A percentile compares a stretch with the other conserved stretches of the same genome.
phyloP scores from a whole-genome alignment of 2,329 filamentous ascomycete genomes.

The Ceratocystiopsis brevicomis region DNA sequence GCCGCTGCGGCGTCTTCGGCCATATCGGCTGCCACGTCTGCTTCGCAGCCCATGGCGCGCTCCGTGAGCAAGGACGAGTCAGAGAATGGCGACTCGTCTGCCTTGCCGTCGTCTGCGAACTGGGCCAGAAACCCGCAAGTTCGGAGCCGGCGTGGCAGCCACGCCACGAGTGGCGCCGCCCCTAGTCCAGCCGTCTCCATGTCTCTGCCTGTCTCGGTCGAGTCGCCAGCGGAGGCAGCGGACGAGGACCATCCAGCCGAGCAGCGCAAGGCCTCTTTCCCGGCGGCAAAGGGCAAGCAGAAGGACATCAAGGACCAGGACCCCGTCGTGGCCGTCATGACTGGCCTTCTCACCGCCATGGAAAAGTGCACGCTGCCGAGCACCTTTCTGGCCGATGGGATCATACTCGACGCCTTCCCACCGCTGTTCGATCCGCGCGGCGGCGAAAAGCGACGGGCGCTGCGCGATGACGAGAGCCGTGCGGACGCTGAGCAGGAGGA shows the following conservation, averaged over 20 bases:
- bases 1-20: background rate
- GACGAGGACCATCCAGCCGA: slow-evolving; percentile 11
- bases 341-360: slow-evolving; percentile 20
- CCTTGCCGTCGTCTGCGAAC: slow-evolving; percentile 80
- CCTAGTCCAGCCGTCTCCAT: slow-evolving; percentile 62
- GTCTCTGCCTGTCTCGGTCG: slow-evolving; percentile 33
- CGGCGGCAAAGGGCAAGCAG: background rate
- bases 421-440: slow-evolving; percentile 70
- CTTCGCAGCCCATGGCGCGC: slow-evolving; percentile 47
- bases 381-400: slow-evolving; percentile 9
- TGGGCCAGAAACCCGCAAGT: slow-evolving; percentile 63
- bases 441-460: slow-evolving; percentile 60
- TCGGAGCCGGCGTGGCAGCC: slow-evolving; percentile 52
- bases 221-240: slow-evolving; percentile 25
- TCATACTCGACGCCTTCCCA: slow-evolving; percentile 30
- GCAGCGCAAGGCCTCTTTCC: too few species aligned
- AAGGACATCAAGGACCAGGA: slow-evolving; percentile 5
- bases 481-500: slow-evolving; percentile 29
- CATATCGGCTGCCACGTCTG: slow-evolving; percentile 6
- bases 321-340: slow-evolving; percentile 13
- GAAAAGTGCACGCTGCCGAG: slow-evolving; percentile 18
- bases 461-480: slow-evolving; percentile 51
- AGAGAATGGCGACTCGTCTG: slow-evolving; percentile 61
- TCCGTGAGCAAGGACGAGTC: slow-evolving; percentile 64
- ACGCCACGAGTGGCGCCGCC: slow-evolving; percentile 62